phyloP scores from a whole-genome alignment of 1,139 yeast genomes.

The Zhuliangozyma blackwelliae region DNA sequence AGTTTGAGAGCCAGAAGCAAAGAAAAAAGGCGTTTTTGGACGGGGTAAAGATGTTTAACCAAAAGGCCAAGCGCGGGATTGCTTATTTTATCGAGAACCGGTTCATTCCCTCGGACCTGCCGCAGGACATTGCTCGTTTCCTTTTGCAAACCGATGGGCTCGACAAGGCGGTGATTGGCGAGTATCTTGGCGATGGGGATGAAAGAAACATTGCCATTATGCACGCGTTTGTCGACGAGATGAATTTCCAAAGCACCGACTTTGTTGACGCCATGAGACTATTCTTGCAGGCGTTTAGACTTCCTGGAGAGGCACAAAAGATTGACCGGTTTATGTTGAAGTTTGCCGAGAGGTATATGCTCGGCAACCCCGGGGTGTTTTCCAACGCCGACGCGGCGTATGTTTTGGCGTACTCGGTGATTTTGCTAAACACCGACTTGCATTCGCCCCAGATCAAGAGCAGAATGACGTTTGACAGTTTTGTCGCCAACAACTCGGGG shows the following conservation, averaged over 20 bases:
- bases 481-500: constrained; percentile 82
- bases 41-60: constrained; percentile 76
- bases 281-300: constrained; percentile 81
- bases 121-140: constrained; percentile 70
- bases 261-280: constrained; percentile 85
- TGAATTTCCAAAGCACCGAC: constrained; percentile 66
- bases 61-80: constrained; percentile 80
- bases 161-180: constrained; percentile 85
- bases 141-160: constrained; percentile 73
- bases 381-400: constrained; percentile 94
- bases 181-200: constrained; percentile 86
- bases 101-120: constrained; percentile 57
- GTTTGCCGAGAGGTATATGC: constrained; percentile 87
- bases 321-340: constrained; percentile 95
- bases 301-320: constrained; percentile 98
- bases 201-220: constrained; percentile 72
- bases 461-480: constrained; percentile 85
- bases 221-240: constrained; percentile 90
- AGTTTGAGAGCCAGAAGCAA: constrained; percentile 80
- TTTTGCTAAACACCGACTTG: constrained; percentile 89
- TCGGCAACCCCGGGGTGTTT: constrained; percentile 81
- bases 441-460: constrained; percentile 84
- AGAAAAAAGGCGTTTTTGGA: constrained; percentile 78
- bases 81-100: constrained; percentile 55
- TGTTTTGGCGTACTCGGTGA: constrained; percentile 86